Percentiles rank a stretch among this genome's conserved stretches.
phyloP scores from a whole-genome alignment of 176 grass and related monocot species.

The Aegilops speltoides region DNA sequence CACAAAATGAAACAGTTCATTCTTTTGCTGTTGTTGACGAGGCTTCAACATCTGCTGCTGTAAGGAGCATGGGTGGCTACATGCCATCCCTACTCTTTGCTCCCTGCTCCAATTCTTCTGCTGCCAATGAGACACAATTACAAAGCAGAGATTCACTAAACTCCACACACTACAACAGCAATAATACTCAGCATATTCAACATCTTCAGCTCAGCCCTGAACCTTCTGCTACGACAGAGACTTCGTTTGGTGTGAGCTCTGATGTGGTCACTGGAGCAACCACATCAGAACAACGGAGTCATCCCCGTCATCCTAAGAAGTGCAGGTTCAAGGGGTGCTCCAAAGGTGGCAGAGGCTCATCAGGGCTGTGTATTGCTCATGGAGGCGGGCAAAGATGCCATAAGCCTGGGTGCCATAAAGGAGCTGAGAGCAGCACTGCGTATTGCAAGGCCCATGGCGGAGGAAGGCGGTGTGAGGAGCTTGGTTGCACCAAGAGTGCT shows the following conservation, averaged over 20 bases:
- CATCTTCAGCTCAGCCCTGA: slow-evolving; percentile 55
- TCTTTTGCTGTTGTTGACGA: slow-evolving; percentile 52
- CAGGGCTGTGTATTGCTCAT: slow-evolving; percentile 66
- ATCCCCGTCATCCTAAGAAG: slow-evolving; percentile 57
- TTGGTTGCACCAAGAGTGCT: slow-evolving; percentile 71
- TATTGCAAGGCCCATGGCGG: slow-evolving; percentile 75
- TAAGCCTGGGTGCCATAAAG: slow-evolving; percentile 66
- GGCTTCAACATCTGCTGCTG: slow-evolving; percentile 64
- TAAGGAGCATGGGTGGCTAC: slow-evolving; percentile 69
- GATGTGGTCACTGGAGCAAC: slow-evolving; percentile 40
- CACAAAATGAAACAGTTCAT: slow-evolving; percentile 29
- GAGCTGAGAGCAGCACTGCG: slow-evolving; percentile 61
- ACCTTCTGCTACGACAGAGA: slow-evolving; percentile 48
- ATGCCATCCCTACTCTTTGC: slow-evolving; percentile 70
- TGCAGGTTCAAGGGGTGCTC: slow-evolving; percentile 73
- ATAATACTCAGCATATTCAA: slow-evolving; percentile 27
- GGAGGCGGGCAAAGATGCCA: slow-evolving; percentile 74
- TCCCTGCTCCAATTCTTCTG: slow-evolving; percentile 23
- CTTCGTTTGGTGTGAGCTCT: slow-evolving; percentile 56
- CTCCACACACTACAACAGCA: not conserved
- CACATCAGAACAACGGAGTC: slow-evolving; percentile 43
- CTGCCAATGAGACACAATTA: not conserved
- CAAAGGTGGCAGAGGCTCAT: slow-evolving; percentile 63
- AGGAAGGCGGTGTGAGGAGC: slow-evolving; percentile 55
- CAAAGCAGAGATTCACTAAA: slow-evolving; percentile 38